These are phyloP conservation scores for Tricholoma furcatifolium DNA, from an alignment of 768 basidiomycete genomes.

Conservation along the genomic window DNA sequence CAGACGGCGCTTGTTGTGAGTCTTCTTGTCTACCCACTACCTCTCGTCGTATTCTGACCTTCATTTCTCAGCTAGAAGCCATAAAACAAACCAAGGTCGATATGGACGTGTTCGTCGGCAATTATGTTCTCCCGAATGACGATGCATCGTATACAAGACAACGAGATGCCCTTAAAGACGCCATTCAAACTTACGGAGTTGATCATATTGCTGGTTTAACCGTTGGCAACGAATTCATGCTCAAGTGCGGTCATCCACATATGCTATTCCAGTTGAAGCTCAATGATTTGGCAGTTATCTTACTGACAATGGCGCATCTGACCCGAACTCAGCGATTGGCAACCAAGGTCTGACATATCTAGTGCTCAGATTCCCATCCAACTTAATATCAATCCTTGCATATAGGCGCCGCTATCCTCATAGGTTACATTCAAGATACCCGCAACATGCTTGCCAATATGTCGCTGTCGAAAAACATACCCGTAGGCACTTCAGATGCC, in stretches of 20 bases:
- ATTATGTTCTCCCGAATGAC: slow-evolving; percentile 61
- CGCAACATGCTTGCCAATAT: slow-evolving; percentile 49
- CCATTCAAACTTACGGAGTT: slow-evolving; percentile 74
- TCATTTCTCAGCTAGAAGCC: slow-evolving; percentile 65
- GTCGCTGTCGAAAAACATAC: slow-evolving; percentile 60
- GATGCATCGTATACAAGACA: slow-evolving; percentile 69
- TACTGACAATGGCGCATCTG: slow-evolving; percentile 39
- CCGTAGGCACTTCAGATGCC: slow-evolving; percentile 83
- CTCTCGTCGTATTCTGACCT: not conserved
- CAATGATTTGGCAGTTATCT: slow-evolving; percentile 52
- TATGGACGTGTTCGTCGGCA: slow-evolving; percentile 76
- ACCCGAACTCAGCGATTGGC: slow-evolving; percentile 61
- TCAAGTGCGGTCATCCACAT: slow-evolving; percentile 47
- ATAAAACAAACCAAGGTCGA: slow-evolving; percentile 87
- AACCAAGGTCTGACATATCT: slow-evolving; percentile 31
- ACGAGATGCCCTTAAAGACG: slow-evolving; percentile 58
- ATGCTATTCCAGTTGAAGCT: not conserved
- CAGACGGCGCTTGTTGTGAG: slow-evolving; percentile 72
- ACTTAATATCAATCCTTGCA: not conserved
- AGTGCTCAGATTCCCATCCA: not conserved
- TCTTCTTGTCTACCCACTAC: slow-evolving; percentile 9
- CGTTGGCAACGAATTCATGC: slow-evolving; percentile 91
- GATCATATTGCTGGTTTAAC: slow-evolving; percentile 77
- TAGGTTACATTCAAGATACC: slow-evolving; percentile 67
- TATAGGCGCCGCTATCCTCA: slow-evolving; percentile 57